Conservation (phyloP, 2,329 filamentous ascomycete genomes). For the Ophiocordyceps camponoti-saundersi region DNA sequence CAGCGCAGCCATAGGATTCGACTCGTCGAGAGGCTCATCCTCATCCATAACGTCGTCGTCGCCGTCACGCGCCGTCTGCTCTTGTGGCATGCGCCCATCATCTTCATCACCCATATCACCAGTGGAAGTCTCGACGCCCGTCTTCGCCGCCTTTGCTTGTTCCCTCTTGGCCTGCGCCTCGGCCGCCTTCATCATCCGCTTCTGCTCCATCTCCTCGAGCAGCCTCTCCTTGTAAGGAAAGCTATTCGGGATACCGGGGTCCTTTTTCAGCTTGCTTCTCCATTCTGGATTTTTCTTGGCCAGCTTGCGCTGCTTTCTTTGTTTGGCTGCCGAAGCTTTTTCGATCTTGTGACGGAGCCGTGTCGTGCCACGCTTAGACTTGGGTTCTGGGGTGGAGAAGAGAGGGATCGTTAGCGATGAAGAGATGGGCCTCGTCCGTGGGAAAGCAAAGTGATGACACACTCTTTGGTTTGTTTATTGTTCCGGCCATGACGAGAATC, state of each 20-base stretch:
- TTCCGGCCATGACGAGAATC: conserved; percentile 28
- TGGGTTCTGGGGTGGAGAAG: conserved; percentile 48
- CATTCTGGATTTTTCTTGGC: conserved; percentile 97
- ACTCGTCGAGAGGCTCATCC: conserved; percentile 41
- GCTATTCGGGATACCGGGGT: conserved; percentile 90
- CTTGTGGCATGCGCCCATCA: conserved; percentile 24
- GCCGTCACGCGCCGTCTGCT: conserved; percentile 26
- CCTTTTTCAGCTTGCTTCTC: conserved; percentile 89
- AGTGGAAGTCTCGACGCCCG: conserved; percentile 24
- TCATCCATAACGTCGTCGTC: conserved; percentile 33
- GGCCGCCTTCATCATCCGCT: conserved; percentile 62
- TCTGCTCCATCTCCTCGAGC: conserved; percentile 86
- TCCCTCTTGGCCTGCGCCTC: conserved; percentile 56
- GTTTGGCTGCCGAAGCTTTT: conserved; percentile 79
- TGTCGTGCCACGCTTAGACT: conserved; percentile 80
- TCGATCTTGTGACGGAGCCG: conserved; percentile 91
- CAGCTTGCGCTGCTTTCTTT: conserved; percentile 73
- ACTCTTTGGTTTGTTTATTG: conserved; percentile 39
- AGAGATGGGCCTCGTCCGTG: neutral
- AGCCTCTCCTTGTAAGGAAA: conserved; percentile 97
- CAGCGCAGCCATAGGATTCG: conserved; percentile 85
- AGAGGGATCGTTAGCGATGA: neutral
- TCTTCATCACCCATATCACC: conserved; percentile 26
- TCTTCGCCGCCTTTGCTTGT: conserved; percentile 50
- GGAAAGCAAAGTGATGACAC: conserved; percentile 8